A percentile compares a stretch with the other conserved stretches of the same genome.
Evolutionary conservation across 495 filamentous ascomycete species (phyloP).

Genomic region (Lindgomyces ingoldianus): DNA sequence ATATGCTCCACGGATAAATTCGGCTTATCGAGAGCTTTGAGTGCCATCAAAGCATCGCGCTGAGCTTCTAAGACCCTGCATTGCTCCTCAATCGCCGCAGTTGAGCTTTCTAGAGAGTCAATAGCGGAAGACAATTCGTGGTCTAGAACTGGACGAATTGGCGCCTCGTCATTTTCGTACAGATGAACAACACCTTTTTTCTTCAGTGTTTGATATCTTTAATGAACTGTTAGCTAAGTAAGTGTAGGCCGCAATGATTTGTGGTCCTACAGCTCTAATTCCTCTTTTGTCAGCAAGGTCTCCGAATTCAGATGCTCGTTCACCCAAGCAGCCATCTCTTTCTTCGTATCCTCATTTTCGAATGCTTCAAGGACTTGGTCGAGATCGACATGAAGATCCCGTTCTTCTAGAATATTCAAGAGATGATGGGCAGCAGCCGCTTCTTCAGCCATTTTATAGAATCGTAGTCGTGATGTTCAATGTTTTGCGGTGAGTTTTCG

Average conservation of each 20-base stretch:
- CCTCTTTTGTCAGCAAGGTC: conserved; percentile 44
- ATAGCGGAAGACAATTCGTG: conserved; percentile 41
- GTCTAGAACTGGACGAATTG: conserved; percentile 37
- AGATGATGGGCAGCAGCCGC: conserved; percentile 36
- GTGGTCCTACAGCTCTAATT: conserved; percentile 44
- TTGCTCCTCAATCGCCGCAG: conserved; percentile 44
- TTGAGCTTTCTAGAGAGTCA: conserved; percentile 41
- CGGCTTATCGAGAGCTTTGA: conserved; percentile 37
- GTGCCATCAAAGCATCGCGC: conserved; percentile 38
- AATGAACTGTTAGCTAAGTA: not conserved
- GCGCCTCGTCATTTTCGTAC: conserved; percentile 18
- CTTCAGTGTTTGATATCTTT: conserved; percentile 23
- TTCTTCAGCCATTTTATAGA: conserved; percentile 27
- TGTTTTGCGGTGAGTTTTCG: conserved; percentile 17
- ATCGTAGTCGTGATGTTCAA: not conserved
- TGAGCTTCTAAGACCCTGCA: conserved; percentile 42
- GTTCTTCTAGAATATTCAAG: conserved; percentile 42
- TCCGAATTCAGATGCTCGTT: conserved; percentile 39
- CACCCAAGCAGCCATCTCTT: conserved; percentile 37
- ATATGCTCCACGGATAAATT: conserved; percentile 32
- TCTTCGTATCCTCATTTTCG: conserved; percentile 36
- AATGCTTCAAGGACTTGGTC: conserved; percentile 45
- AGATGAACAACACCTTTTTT: conserved; percentile 23
- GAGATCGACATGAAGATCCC: conserved; percentile 33
- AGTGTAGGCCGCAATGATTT: not conserved